Evolutionary conservation across 148 eudicot species (phyloP).

Genomic region (Rhododendron kiyosumense): DNA sequence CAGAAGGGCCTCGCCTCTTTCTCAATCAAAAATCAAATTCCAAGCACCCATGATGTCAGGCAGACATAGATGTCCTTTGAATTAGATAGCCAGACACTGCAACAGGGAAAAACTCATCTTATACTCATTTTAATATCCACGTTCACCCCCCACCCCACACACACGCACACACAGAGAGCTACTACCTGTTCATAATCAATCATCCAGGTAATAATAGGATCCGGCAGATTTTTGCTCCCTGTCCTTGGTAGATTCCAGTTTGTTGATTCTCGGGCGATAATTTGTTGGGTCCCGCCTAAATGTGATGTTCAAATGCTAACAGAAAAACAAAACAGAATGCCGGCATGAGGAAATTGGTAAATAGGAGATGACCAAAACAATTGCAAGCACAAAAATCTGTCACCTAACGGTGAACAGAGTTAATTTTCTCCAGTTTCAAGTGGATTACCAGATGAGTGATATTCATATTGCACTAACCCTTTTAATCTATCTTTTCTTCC

Average conservation of each 20-base stretch:
- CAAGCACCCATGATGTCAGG: not conserved
- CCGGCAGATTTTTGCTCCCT: conserved; percentile 94
- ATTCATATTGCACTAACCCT: not conserved
- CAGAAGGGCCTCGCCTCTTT: not conserved
- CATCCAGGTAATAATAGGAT: conserved; percentile 69
- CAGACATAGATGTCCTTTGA: not conserved
- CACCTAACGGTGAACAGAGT: too few relatives aligned
- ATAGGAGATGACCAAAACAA: too few relatives aligned
- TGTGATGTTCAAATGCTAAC: conserved; percentile 84
- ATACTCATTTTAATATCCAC: not conserved
- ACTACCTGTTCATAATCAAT: conserved; percentile 21
- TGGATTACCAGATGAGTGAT: not conserved
- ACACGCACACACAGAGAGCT: not conserved
- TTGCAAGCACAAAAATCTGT: too few relatives aligned
- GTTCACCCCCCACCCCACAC: not conserved
- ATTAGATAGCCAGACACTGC: not conserved
- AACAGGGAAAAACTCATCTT: not conserved
- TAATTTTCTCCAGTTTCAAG: too few relatives aligned
- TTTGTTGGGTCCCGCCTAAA: conserved; percentile 95
- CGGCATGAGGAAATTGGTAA: not conserved
- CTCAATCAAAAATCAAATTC: not conserved
- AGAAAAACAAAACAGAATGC: conserved; percentile 4
- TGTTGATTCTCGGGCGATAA: conserved; percentile 86
- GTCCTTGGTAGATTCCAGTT: conserved; percentile 87
- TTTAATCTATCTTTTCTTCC: not conserved